Conservation (phyloP, 2,329 filamentous ascomycete species). For the Venturia oleaginea region DNA sequence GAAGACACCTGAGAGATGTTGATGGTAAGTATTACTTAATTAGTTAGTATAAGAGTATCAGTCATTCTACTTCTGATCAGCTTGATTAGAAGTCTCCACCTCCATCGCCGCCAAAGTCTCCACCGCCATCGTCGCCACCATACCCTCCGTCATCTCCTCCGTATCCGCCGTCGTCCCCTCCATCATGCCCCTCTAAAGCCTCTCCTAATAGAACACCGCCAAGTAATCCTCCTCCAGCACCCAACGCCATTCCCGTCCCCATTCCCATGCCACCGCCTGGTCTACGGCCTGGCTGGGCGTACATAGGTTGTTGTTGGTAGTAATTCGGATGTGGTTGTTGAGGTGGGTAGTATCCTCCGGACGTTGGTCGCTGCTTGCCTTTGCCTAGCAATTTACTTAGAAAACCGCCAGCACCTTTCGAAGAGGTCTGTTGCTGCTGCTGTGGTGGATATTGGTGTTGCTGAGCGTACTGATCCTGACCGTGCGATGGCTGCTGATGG, state of each 20-base stretch:
- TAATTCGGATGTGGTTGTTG: constrained; percentile 22
- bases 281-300: constrained; percentile 34
- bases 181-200: constrained; percentile 47
- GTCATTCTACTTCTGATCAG: too few relatives aligned
- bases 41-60: too few relatives aligned
- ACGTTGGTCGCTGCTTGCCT: constrained; percentile 19
- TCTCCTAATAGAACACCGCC: constrained; percentile 66
- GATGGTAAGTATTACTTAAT: too few relatives aligned
- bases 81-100: constrained; percentile 19
- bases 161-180: constrained; percentile 24
- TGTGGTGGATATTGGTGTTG: constrained; percentile 22
- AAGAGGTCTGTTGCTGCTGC: constrained; percentile 26
- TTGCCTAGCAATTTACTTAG: constrained; percentile 47
- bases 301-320: constrained; percentile 19
- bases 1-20: too few relatives aligned
- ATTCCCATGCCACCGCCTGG: constrained; percentile 51
- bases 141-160: constrained; percentile 27
- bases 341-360: constrained; percentile 16
- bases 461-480: constrained; percentile 24
- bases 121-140: constrained; percentile 17
- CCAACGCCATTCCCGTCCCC: constrained; percentile 65
- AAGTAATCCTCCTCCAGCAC: constrained; percentile 70
- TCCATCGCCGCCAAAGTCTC: constrained; percentile 20
- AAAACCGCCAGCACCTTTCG: constrained; percentile 35
- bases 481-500: constrained; percentile 18